Evolutionary conservation across 164 flowering plant species (phyloP).

Genomic region (Aristolochia californica): DNA sequence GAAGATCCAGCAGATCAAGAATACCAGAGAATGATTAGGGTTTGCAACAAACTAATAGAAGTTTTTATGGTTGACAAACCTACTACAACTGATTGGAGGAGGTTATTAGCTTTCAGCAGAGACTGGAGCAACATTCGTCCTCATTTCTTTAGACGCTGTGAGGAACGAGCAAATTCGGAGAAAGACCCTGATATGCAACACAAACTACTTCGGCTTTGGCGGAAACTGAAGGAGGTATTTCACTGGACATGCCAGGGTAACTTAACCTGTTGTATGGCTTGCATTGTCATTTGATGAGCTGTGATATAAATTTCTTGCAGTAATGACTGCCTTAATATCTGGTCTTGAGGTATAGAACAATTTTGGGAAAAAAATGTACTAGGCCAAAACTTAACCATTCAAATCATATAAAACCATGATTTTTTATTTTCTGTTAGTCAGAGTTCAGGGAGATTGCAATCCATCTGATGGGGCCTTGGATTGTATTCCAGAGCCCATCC

Average conservation of each 20-base stretch:
- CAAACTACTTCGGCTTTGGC: slow-evolving; percentile 48
- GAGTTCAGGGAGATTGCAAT: background rate
- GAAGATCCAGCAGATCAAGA: slow-evolving; percentile 19
- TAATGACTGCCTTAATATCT: too few species aligned
- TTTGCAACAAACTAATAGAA: slow-evolving; percentile 74
- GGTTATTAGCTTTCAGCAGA: slow-evolving; percentile 65
- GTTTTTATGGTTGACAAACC: slow-evolving; percentile 95
- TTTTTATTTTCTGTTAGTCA: too few species aligned
- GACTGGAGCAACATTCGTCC: slow-evolving; percentile 65
- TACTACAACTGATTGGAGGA: slow-evolving; percentile 85
- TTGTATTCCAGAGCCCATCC: background rate
- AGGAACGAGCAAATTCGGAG: slow-evolving; percentile 66
- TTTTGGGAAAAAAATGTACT: background rate
- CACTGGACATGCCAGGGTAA: background rate
- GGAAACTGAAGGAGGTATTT: slow-evolving; percentile 81
- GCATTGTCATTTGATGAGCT: too few species aligned
- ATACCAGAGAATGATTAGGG: slow-evolving; percentile 44
- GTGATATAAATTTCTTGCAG: too few species aligned
- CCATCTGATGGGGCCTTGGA: too few species aligned
- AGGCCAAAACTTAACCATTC: too few species aligned
- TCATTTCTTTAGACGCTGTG: slow-evolving; percentile 63
- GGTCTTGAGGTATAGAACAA: background rate
- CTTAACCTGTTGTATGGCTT: too few species aligned
- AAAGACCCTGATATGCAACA: slow-evolving; percentile 69
- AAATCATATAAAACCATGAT: too few species aligned